phyloP scores from a whole-genome alignment of 2,329 filamentous ascomycete species.

The Beauveria asiatica region DNA sequence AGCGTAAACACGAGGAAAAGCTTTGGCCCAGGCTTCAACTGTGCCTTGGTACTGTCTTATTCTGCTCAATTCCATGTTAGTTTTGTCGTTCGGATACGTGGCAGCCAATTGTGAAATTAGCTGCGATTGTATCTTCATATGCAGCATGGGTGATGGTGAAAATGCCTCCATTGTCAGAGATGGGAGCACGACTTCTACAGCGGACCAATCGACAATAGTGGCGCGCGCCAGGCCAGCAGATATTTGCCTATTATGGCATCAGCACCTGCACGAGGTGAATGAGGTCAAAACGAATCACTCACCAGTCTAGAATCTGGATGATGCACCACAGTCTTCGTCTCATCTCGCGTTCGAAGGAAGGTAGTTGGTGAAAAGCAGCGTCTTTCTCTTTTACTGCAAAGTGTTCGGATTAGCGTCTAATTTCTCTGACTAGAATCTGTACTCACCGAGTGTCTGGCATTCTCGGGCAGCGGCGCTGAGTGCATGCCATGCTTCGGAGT shows the following conservation, averaged over 20 bases:
- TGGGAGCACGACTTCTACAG: constrained; percentile 11
- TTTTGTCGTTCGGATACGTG: constrained; percentile 22
- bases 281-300: neutral
- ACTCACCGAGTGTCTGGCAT: constrained; percentile 24
- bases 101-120: constrained; percentile 20
- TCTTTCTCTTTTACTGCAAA: constrained; percentile 25
- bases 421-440: neutral
- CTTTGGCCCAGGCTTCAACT: constrained; percentile 33
- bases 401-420: too few relatives aligned
- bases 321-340: constrained; percentile 29
- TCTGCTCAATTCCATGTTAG: constrained; percentile 20
- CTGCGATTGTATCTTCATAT: constrained; percentile 29
- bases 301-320: constrained; percentile 32
- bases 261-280: neutral
- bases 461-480: constrained; percentile 27
- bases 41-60: constrained; percentile 24
- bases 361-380: constrained; percentile 16
- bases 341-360: constrained; percentile 29
- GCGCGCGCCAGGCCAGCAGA: constrained; percentile 21
- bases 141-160: constrained; percentile 12
- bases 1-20: constrained; percentile 33
- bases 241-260: constrained; percentile 24
- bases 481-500: constrained; percentile 30
- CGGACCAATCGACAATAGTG: constrained; percentile 11
- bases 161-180: constrained; percentile 12